Percentiles rank a stretch among this genome's conserved stretches.
Evolutionary conservation across 208 protist species (phyloP).

Genomic region (Trypanosomatidae sp.): DNA sequence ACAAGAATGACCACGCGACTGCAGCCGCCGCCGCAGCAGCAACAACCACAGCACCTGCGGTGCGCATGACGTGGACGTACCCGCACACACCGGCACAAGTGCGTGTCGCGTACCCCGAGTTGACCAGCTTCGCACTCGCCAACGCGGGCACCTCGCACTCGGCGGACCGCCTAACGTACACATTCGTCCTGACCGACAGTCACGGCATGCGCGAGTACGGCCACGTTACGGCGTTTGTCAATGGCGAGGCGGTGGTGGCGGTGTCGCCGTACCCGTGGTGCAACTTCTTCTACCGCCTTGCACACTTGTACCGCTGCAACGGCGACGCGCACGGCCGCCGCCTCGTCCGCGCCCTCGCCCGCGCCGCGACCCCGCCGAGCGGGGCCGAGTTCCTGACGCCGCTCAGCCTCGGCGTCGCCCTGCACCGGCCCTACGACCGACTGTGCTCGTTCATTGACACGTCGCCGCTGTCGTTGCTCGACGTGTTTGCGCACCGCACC

Average conservation of each 20-base stretch:
- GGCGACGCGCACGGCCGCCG: slow-evolving; percentile 15
- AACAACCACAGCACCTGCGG: background rate
- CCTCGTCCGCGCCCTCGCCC: slow-evolving; percentile 31
- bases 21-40: too few relatives aligned
- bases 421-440: slow-evolving; percentile 58
- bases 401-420: slow-evolving; percentile 17
- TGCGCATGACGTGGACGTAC: slow-evolving; percentile 40
- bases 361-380: slow-evolving; percentile 38
- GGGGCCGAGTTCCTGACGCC: slow-evolving; percentile 40
- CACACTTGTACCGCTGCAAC: slow-evolving; percentile 34
- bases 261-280: slow-evolving; percentile 72
- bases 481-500: slow-evolving; percentile 43
- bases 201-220: slow-evolving; percentile 61
- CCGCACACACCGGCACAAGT: slow-evolving; percentile 17
- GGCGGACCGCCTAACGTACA: slow-evolving; percentile 41
- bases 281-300: slow-evolving; percentile 63
- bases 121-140: slow-evolving; percentile 43
- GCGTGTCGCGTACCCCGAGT: slow-evolving; percentile 26
- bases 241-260: slow-evolving; percentile 41
- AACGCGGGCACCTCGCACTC: slow-evolving; percentile 34
- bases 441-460: slow-evolving; percentile 77
- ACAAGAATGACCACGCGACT: too few relatives aligned
- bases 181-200: slow-evolving; percentile 68
- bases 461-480: slow-evolving; percentile 39
- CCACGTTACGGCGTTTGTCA: slow-evolving; percentile 48